Evolutionary conservation across 805 yeast genomes (phyloP), one percentile per base, ranked within the genome.

Genomic region (Zygoascus bituminiphila): DNA sequence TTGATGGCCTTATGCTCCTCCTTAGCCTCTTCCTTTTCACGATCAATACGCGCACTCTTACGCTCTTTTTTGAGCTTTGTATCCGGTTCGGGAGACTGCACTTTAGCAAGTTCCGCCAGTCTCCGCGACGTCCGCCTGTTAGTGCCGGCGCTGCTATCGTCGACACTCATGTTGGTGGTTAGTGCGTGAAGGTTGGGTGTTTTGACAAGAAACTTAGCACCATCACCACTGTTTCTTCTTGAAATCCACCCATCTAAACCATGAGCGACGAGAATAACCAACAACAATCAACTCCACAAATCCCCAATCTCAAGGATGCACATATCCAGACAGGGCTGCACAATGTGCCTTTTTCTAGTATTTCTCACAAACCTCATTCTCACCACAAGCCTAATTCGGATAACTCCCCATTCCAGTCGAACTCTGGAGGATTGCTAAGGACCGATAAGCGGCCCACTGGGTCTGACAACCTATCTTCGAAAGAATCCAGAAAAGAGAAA

Each of bases 391-490:
- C n/a, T n/a, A n/a, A n/a, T n/a, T n/a, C n/a, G n/a, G n/a, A n/a
- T n/a, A n/a, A n/a, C n/a, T n/a, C n/a, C n/a, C n/a, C n/a, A n/a
- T n/a, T n/a, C n/a, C n/a, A n/a, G 33, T 12, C 33, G 10, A 29
- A 15, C 33, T 29, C 33, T 22, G 42, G 42, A 35, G 39, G 39
- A 5, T 39, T 41, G 19, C 22, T 41, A n/a, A 23, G 44, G 8
- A 41, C 35, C 7, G 44, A 41, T 24, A 41, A 25, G 19, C 31
- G 44, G 22, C 44, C 44, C 5, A 4, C 23, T n/a, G n/a, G n/a
- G n/a, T n/a, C n/a, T n/a, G n/a, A n/a, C n/a, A n/a, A n/a, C n/a
- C n/a, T n/a, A n/a, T n/a, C n/a, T n/a, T n/a, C n/a, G n/a, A n/a
- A n/a, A n/a, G n/a, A n/a, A n/a, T n/a, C n/a, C n/a, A n/a, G n/a